Base-by-base conservation (phyloP, 345 rosid genomes). In the Moricandia arvensis region DNA sequence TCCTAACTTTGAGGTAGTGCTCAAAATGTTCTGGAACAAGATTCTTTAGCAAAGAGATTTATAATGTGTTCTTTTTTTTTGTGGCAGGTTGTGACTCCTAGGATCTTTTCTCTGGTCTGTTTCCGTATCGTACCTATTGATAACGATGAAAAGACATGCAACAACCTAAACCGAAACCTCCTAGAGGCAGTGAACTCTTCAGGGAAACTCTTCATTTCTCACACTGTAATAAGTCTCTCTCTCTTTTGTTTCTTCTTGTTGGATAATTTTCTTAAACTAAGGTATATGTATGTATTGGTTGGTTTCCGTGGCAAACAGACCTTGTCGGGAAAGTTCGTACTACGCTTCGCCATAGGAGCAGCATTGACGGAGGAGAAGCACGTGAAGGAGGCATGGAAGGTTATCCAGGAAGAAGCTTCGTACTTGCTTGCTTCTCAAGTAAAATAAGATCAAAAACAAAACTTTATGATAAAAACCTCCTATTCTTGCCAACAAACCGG, bases 291-390 rank as follows among this genome's bases (percentile, higher is more conserved):
- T 4, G 51, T 41, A 41, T 41, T n/a, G n/a, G n/a, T 43, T 9
- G 8, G 0, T 57, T 57, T 51, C 57, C 62, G 0, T 63, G 66
- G 75, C 11, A 57, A 78, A 66, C 89, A 90, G 95, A 89, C 76
- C 75, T 79, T 94, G 63, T 90, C 95, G 0, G 89, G 88, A 11
- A 86, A 66, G 41, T 84, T 85, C 74, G 79, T 88, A 16, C 78
- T 90, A 16, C 87, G 97, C 7, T 86, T 89, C 68, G 95, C 96
- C 1, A 85, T 91, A 12, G 98, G 96, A 34, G 98, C 96, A 5
- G 93, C 97, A 57, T 66, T 91, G 84, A 94, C 96, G 2, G 96
- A 91, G 76, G 93, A 85, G 78, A 87, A 91, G 68, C 98, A 91
- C 61, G 86, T 93, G 57, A 81, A 72, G 63, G 94, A 84, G 47